phyloP scores from a whole-genome alignment of 305 asterid species.

The Fraxinus sp. region DNA sequence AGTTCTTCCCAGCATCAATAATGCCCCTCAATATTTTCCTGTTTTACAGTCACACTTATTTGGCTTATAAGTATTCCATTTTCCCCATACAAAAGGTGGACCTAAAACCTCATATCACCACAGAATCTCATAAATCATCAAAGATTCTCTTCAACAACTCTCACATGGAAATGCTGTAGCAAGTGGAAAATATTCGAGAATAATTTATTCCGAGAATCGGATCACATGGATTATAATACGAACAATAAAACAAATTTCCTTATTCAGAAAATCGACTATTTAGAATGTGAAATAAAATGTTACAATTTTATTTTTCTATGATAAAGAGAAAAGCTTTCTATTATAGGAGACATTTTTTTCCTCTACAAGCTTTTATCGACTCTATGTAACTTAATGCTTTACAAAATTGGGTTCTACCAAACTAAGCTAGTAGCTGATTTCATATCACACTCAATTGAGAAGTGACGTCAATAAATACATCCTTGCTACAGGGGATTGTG shows the following conservation, averaged over 20 bases:
- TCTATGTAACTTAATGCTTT: not conserved
- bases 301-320: not conserved
- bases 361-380: not conserved
- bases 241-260: not conserved
- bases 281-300: not conserved
- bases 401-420: constrained; percentile 13
- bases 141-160: not conserved
- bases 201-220: not conserved
- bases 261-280: not conserved
- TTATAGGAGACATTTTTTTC: not conserved
- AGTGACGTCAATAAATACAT: constrained; percentile 31
- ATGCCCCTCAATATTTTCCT: not conserved
- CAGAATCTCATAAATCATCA: not conserved
- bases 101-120: not conserved
- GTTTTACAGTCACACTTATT: not conserved
- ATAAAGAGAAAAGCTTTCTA: not conserved
- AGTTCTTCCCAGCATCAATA: not conserved
- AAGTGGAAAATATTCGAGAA: not conserved
- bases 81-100: not conserved
- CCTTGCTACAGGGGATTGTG: constrained; percentile 52
- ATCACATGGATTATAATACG: not conserved
- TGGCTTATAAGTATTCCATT: not conserved
- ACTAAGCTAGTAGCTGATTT: not conserved
- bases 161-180: not conserved
- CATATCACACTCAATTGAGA: constrained; percentile 15